Percentiles rank a stretch among this genome's conserved stretches.
phyloP scores from a whole-genome alignment of 108 stramenopile species.

The Asterionellopsis glacialis region DNA sequence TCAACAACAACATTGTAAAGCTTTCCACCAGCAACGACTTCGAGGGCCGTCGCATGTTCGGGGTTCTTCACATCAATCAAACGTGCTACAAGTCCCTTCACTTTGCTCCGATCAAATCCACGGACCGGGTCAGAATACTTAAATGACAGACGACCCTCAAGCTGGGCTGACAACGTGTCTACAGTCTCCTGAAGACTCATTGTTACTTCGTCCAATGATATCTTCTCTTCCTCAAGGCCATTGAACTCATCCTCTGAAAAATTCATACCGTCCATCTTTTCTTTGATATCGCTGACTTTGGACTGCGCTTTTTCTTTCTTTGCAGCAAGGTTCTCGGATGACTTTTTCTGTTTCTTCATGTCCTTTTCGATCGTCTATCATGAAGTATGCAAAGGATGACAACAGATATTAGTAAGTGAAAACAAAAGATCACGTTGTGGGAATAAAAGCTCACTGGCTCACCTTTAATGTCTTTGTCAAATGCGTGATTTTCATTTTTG shows the following conservation, averaged over 20 bases:
- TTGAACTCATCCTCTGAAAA: slow-evolving; percentile 62
- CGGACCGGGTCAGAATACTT: slow-evolving; percentile 88
- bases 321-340: slow-evolving; percentile 49
- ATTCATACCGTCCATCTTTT: slow-evolving; percentile 33
- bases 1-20: slow-evolving; percentile 97
- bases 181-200: slow-evolving; percentile 51
- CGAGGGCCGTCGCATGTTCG: slow-evolving; percentile 88
- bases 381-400: not conserved
- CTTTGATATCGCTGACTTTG: slow-evolving; percentile 44
- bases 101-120: slow-evolving; percentile 90
- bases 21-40: slow-evolving; percentile 94
- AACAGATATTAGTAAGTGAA: not conserved
- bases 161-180: slow-evolving; percentile 76
- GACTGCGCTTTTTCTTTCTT: slow-evolving; percentile 43
- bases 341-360: slow-evolving; percentile 77
- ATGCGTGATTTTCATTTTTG: slow-evolving; percentile 88
- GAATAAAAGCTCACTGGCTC: slow-evolving; percentile 11
- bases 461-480: slow-evolving; percentile 70
- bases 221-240: slow-evolving; percentile 62
- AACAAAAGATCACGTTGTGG: not conserved
- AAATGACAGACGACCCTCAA: slow-evolving; percentile 87
- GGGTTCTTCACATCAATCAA: slow-evolving; percentile 80
- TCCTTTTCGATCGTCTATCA: slow-evolving; percentile 75
- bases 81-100: slow-evolving; percentile 93
- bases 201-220: slow-evolving; percentile 49